Evolutionary conservation across 441 rosid species (phyloP).

Genomic region (Pelargonium australe): DNA sequence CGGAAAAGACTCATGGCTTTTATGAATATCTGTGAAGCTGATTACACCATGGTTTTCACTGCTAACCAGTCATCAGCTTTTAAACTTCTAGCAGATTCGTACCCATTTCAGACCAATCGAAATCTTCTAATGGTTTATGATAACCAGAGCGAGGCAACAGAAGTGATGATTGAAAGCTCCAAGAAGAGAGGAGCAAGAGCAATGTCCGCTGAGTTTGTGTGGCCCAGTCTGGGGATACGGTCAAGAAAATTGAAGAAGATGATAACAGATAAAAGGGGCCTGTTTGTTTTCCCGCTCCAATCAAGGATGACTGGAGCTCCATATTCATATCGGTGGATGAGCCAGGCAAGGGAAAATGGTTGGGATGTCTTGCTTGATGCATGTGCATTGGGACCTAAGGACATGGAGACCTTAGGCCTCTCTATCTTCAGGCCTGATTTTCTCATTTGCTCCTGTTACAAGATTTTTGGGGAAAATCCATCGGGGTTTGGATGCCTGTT

Average conservation of each 20-base stretch:
- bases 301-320: constrained; percentile 78
- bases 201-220: constrained; percentile 70
- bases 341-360: constrained; percentile 69
- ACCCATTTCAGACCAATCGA: constrained; percentile 52
- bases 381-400: constrained; percentile 80
- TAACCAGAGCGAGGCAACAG: constrained; percentile 72
- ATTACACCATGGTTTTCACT: constrained; percentile 80
- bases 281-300: constrained; percentile 83
- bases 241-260: constrained; percentile 52
- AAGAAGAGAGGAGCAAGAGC: constrained; percentile 66
- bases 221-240: constrained; percentile 72
- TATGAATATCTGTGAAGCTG: constrained; percentile 60
- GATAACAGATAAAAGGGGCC: constrained; percentile 39
- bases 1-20: constrained; percentile 69
- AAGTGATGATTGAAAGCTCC: constrained; percentile 49
- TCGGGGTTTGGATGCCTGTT: constrained; percentile 91
- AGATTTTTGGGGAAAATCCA: constrained; percentile 82
- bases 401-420: constrained; percentile 84
- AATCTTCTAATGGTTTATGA: constrained; percentile 79
- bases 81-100: constrained; percentile 76
- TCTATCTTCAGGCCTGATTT: constrained; percentile 75
- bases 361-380: constrained; percentile 90
- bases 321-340: constrained; percentile 86
- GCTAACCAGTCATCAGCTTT: constrained; percentile 84
- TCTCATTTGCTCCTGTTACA: constrained; percentile 76